Conservation (phyloP, 139 green algal genomes). For the Chara braunii region DNA sequence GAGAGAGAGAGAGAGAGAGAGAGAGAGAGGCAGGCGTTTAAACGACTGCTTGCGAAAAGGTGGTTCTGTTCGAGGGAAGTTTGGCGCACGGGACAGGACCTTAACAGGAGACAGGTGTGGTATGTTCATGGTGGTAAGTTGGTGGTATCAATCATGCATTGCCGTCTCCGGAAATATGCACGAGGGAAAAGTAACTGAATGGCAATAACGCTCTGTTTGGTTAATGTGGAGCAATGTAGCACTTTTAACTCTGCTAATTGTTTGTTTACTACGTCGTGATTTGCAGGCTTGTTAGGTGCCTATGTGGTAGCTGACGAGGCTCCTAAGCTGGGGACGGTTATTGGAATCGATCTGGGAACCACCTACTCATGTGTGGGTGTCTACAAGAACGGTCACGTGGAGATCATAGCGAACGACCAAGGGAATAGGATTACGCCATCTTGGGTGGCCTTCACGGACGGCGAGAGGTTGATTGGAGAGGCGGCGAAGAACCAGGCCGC, state of each 20-base stretch:
- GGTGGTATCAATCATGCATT: no score
- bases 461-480: constrained; percentile 97
- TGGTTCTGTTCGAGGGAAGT: no score
- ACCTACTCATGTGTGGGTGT: constrained; percentile 98
- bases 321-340: constrained; percentile 51
- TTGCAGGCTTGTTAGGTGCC: neutral
- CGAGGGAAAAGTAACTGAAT: neutral
- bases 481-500: constrained; percentile 95
- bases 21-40: no score
- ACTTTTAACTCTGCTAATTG: neutral
- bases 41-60: no score
- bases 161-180: neutral
- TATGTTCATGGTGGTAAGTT: no score
- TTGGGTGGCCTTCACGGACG: constrained; percentile 98
- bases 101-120: no score
- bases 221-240: neutral
- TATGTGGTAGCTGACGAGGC: constrained; percentile 28
- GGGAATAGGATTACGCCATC: constrained; percentile 98
- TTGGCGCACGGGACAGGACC: no score
- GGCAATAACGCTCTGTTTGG: neutral
- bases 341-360: constrained; percentile 98
- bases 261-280: neutral
- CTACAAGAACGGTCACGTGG: constrained; percentile 94
- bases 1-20: no score
- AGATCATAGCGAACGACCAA: constrained; percentile 99